Evolutionary conservation across 2,329 filamentous ascomycete genomes (phyloP), one percentile per base, ranked within the genome.

Genomic region (Elsinoe ampelina): DNA sequence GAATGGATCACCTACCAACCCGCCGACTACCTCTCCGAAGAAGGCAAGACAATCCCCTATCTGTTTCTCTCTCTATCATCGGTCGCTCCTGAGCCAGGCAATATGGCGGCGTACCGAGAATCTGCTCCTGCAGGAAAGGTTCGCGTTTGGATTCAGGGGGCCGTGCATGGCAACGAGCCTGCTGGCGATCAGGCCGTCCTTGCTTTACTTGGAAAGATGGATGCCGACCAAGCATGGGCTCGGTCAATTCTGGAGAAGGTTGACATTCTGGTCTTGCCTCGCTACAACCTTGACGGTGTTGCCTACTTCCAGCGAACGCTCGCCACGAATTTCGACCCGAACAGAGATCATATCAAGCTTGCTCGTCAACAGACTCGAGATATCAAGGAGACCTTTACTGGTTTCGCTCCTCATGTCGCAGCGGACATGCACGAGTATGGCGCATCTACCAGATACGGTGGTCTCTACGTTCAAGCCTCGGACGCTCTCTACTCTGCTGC

Each of bases 381-480:
- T 34, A 66, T 72, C 55, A 72, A 70, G 50, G 47, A 59, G 26
- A 66, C 65, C 36, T 69, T 68, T 58, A 65, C 56, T 19, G 57
- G 51, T 10, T 71, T 68, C 26, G 61, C 63, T 1, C 68, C 69
- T 2, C 67, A 71, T 43, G 63, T 72, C 6, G 66, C 66, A 0
- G 61, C 69, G n/a, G 69, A 71, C 26, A 64, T 70, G 66, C 70
- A 72, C 57, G 69, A 72, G 51, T 72, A 68, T 35, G 59, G 60
- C 5, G 68, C 67, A 0, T 61, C 57, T 0, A 63, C 64, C 2
- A 55, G 63, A 13, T 70, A 65, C 42, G 61, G 64, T 3, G 62
- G 59, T 2, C 62, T 66, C 32, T 71, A 70, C 52, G 64, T 61
- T 26, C 69, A 69, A 8, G 69, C 66, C 5, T 65, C 67, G 1